Evolutionary conservation across 768 basidiomycete genomes (phyloP).

Genomic region (Boletus rex-veris): DNA sequence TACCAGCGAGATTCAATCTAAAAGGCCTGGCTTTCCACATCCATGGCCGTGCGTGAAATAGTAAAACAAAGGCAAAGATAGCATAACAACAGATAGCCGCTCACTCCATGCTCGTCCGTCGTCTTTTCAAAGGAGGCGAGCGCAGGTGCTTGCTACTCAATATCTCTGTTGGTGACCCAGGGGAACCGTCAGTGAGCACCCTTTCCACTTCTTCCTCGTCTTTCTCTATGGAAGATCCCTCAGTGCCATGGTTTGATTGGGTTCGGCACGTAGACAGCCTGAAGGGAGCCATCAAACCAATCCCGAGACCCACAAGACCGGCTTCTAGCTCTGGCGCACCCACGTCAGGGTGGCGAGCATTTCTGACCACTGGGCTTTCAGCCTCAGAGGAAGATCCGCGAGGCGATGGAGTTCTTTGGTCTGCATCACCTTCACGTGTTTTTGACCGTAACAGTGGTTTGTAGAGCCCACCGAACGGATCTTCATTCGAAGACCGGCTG

Average conservation of each 20-base stretch:
- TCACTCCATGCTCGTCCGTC: conserved; percentile 37
- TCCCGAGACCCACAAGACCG: conserved; percentile 37
- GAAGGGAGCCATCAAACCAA: conserved; percentile 53
- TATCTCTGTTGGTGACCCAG: conserved; percentile 21
- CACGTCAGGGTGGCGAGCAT: conserved; percentile 20
- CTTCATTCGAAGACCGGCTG: conserved; percentile 31
- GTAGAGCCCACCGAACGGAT: conserved; percentile 49
- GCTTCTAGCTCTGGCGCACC: conserved; percentile 31
- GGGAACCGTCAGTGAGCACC: conserved; percentile 23
- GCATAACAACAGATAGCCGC: conserved; percentile 25
- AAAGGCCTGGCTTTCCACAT: conserved; percentile 1
- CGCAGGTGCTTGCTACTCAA: conserved; percentile 21
- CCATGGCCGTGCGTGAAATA: conserved; percentile 12
- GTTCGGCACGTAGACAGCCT: conserved; percentile 40
- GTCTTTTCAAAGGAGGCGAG: conserved; percentile 49
- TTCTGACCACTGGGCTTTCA: conserved; percentile 53
- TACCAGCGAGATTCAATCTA: conserved; percentile 7
- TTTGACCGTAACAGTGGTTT: conserved; percentile 28
- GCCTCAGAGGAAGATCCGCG: conserved; percentile 25
- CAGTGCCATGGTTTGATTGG: conserved; percentile 13
- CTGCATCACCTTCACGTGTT: conserved; percentile 1
- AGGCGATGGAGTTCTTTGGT: conserved; percentile 16
- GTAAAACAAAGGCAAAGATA: conserved; percentile 10
- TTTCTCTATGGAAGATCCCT: conserved; percentile 17
- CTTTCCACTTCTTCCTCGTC: conserved; percentile 36